Evolutionary conservation across 1,284 basidiomycete genomes (phyloP), one percentile per base, ranked within the genome.

Genomic region (Thecaphora thlaspeos): DNA sequence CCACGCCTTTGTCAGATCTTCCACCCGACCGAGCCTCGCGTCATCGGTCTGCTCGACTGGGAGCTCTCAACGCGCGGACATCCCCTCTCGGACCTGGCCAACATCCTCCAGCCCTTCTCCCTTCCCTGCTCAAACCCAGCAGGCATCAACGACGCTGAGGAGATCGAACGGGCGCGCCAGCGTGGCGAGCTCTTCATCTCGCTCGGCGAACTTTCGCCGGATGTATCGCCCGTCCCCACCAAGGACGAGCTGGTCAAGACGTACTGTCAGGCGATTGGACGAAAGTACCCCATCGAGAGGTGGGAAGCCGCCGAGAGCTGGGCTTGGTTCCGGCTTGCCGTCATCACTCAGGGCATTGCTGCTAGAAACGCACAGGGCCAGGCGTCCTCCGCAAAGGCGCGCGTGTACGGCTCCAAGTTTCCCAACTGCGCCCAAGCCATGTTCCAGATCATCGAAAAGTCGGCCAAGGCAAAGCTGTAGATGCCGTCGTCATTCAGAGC

Each of bases 21-120:
- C 80, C 92, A 96, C 74, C 88, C 89, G 0, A 91, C 87, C 2
- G 87, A 95, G 79, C 90, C 92, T 54, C 82, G 85, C 41, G 91
- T 97, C 2, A 92, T 97, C 69, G 93, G 90, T 2, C 91, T 97
- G 40, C 80, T 97, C 43, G 93, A 97, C 77, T 97, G 93, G 93
- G 93, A 97, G 76, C 81, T 97, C 36, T 93, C 90, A 71, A 97
- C 94, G 1, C 58, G 65, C 21, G 72, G 72, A 14, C 80, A 80
- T 55, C 80, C 80, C 2, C 83, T 95, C 1, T 89, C 89, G n/a
- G 93, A 97, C 76, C 82, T 97, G 2, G 91, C 86, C 2, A 96
- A 96, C 79, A 80, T 96, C 44, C 87, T 90, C 0, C 85, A 89
- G 71, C 89, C 90, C 3, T 74, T 63, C 54, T 44, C 43, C 1